phyloP scores from a whole-genome alignment of 73 alveolate species.

The Symbiodinium pilosum region DNA sequence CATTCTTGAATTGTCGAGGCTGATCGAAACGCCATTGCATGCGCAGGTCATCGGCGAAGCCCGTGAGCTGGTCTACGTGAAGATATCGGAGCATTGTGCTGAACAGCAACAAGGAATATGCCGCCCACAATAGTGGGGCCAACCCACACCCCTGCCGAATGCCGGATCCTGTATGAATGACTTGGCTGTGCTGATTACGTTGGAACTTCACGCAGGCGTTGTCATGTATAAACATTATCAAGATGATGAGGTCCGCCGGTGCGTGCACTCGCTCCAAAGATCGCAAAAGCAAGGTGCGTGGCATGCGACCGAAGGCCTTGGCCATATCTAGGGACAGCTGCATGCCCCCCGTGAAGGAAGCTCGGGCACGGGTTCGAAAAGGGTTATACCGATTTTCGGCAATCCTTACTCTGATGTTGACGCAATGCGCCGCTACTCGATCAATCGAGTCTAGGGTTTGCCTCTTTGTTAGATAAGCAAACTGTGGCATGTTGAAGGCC shows the following conservation, averaged over 20 bases:
- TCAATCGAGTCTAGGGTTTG: neutral
- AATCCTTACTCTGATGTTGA: neutral
- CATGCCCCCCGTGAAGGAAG: neutral
- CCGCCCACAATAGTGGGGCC: neutral
- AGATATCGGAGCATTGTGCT: neutral
- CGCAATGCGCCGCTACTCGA: neutral
- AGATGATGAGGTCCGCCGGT: neutral
- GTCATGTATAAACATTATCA: neutral
- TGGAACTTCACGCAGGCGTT: neutral
- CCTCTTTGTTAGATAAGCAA: neutral
- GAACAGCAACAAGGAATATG: neutral
- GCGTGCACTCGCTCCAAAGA: neutral
- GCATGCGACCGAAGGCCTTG: neutral
- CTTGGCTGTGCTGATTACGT: neutral
- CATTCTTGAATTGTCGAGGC: neutral
- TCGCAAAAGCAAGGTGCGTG: neutral
- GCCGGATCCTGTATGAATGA: neutral
- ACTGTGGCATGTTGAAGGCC: neutral
- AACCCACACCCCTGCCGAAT: neutral
- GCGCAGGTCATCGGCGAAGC: neutral
- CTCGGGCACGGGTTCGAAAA: neutral
- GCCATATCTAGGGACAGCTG: neutral
- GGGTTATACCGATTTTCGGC: neutral
- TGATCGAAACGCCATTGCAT: neutral
- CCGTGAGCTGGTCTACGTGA: neutral